Evolutionary conservation across 345 rosid genomes (phyloP), one percentile per base, ranked within the genome.

Genomic region (Euclidium syriacum): DNA sequence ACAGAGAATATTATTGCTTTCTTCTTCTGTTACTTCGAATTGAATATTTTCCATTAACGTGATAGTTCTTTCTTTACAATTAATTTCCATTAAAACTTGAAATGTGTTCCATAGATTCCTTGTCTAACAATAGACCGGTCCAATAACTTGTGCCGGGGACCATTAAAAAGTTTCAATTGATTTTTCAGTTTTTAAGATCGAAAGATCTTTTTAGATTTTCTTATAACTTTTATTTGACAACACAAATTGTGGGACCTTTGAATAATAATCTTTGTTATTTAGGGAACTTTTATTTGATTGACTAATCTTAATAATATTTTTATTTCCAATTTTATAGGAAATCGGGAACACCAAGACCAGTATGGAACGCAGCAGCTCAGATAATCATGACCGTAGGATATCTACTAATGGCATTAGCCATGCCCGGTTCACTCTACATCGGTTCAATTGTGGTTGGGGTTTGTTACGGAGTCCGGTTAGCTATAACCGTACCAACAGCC

Each of bases 351-450:
- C 79, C 84, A 46, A 79, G 91, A 57, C 84, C 88, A 2, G 11
- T 77, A 17, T 75, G 80, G 82, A 80, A 73, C 18, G 86, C 91
- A 34, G 83, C 76, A 25, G 62, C 83, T 34, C 86, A 79, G 18
- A 51, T 81, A 8, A 8, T 84, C 5, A 74, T 78, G 84, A 72
- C 83, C 2, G 19, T 79, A 3, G 91, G 88, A 7, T 79, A 58
- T 33, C n/a, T 79, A 6, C 30, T 67, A 26, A 68, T 79, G 81
- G 88, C 91, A 27, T 47, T 80, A 42, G 85, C 81, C 24, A 32
- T 77, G 59, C 86, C 88, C 0, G 84, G 88, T 41, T 75, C 81
- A 2, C 77, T 85, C 1, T 82, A 85, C 65, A 35, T 85, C 2
- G 82, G 81, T 52, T 73, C 85, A 5, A 67, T 85, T 8, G 62